Evolutionary conservation across 495 filamentous ascomycete genomes (phyloP).

Genomic region (Hypoxylon intermedium): DNA sequence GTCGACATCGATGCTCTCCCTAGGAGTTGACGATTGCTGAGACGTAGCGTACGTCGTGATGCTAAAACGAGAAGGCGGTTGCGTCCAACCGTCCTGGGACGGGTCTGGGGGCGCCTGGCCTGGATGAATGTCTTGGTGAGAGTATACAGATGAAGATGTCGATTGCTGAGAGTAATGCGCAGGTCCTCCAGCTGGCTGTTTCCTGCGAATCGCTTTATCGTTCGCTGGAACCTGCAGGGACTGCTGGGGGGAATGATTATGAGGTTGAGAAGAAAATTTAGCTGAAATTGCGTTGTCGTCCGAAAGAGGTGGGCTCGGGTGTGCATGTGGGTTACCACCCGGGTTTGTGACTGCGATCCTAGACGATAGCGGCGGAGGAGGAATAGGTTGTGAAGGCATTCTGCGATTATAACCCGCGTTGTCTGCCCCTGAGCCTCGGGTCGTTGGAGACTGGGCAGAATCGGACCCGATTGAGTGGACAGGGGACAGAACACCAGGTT

Average conservation of each 20-base stretch:
- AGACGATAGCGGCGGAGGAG: slow-evolving; percentile 20
- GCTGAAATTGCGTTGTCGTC: slow-evolving; percentile 28
- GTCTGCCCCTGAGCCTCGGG: slow-evolving; percentile 1
- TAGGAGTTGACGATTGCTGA: slow-evolving; percentile 60
- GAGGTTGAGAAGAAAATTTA: slow-evolving; percentile 13
- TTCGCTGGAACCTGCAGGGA: slow-evolving; percentile 40
- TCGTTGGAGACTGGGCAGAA: slow-evolving; percentile 20
- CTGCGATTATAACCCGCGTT: slow-evolving; percentile 1
- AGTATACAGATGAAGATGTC: slow-evolving; percentile 48
- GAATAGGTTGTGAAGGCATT: neutral
- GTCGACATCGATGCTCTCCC: slow-evolving; percentile 59
- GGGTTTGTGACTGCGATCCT: slow-evolving; percentile 23
- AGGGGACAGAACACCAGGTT: slow-evolving; percentile 23
- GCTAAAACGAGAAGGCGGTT: slow-evolving; percentile 75
- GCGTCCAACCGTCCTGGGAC: slow-evolving; percentile 45
- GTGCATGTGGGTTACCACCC: slow-evolving; percentile 33
- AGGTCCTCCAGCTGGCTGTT: slow-evolving; percentile 45
- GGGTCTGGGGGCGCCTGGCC: slow-evolving; percentile 23
- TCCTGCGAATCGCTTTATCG: slow-evolving; percentile 46
- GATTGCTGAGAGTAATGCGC: slow-evolving; percentile 43
- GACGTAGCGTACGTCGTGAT: slow-evolving; percentile 72
- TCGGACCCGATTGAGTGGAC: slow-evolving; percentile 35
- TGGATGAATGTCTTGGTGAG: slow-evolving; percentile 37
- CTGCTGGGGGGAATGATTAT: slow-evolving; percentile 15
- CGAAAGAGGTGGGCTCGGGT: slow-evolving; percentile 48